Evolutionary conservation across 1,139 yeast genomes (phyloP).

Genomic region (Taphrina betulina): DNA sequence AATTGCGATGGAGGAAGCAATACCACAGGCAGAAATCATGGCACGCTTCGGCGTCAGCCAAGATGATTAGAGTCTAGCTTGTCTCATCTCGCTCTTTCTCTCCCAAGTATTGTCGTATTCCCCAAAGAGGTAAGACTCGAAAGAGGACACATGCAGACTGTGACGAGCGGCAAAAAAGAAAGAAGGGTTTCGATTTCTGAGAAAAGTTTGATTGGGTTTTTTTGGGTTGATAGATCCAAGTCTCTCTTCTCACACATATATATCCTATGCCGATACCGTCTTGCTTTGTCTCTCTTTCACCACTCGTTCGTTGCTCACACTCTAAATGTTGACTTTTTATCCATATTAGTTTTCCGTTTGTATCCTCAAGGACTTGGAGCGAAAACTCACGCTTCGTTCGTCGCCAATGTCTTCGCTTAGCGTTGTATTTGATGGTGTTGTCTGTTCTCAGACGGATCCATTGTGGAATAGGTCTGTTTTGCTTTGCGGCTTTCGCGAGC

Average conservation of each 20-base stretch:
- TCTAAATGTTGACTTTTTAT: too few species aligned
- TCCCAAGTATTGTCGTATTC: too few species aligned
- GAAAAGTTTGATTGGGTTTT: not conserved
- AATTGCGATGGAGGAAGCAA: conserved; percentile 54
- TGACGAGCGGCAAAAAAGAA: not conserved
- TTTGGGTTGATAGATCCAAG: too few species aligned
- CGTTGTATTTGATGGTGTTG: conserved; percentile 69
- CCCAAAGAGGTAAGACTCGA: too few species aligned
- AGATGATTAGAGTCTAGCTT: conserved; percentile 37
- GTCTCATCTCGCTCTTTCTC: too few species aligned
- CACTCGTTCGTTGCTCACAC: too few species aligned
- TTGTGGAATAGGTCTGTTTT: conserved; percentile 99
- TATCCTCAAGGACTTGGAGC: too few species aligned
- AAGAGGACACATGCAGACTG: too few species aligned
- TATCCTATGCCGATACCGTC: too few species aligned
- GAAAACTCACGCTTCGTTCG: conserved; percentile 98
- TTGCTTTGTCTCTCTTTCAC: too few species aligned
- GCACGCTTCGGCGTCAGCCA: conserved; percentile 45
- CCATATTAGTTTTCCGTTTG: too few species aligned
- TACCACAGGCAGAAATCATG: conserved; percentile 50
- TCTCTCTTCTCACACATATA: too few species aligned
- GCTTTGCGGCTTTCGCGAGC: conserved; percentile 98
- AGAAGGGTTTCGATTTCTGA: not conserved
- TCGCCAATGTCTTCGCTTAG: conserved; percentile 86
- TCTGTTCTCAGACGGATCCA: conserved; percentile 99